phyloP scores from a whole-genome alignment of 2,329 filamentous ascomycete genomes.

The Cordyceps tenuipes region DNA sequence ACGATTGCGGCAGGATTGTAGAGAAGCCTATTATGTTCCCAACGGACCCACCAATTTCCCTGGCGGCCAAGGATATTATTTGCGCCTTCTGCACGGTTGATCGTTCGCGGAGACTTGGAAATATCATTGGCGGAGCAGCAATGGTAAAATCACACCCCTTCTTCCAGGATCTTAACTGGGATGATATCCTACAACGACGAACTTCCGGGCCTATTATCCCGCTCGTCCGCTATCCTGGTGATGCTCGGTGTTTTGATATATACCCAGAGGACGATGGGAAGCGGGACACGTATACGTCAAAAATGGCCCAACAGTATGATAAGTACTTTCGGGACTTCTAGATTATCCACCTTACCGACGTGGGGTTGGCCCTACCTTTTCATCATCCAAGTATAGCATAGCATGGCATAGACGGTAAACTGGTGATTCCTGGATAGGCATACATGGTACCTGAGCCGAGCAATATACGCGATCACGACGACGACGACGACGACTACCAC shows the following conservation, averaged over 20 bases:
- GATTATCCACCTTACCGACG: background rate
- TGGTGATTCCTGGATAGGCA: background rate
- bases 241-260: slow-evolving; percentile 73
- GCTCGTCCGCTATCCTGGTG: slow-evolving; percentile 62
- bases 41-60: slow-evolving; percentile 53
- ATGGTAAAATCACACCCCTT: slow-evolving; percentile 70
- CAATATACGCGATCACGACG: background rate
- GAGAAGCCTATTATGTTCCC: slow-evolving; percentile 71
- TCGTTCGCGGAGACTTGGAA: slow-evolving; percentile 68
- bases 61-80: slow-evolving; percentile 66
- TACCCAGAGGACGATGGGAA: slow-evolving; percentile 69
- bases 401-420: background rate
- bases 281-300: slow-evolving; percentile 58
- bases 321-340: slow-evolving; percentile 64
- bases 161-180: slow-evolving; percentile 67
- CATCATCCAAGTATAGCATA: background rate
- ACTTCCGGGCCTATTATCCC: slow-evolving; percentile 65
- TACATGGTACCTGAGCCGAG: background rate
- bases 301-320: slow-evolving; percentile 62
- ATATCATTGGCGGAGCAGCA: slow-evolving; percentile 64
- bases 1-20: slow-evolving; percentile 52
- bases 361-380: background rate
- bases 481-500: too few species aligned
- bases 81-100: slow-evolving; percentile 70
- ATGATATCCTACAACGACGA: slow-evolving; percentile 57